phyloP scores from a whole-genome alignment of 176 grass and related monocot genomes.

The Rhynchospora pubera region DNA sequence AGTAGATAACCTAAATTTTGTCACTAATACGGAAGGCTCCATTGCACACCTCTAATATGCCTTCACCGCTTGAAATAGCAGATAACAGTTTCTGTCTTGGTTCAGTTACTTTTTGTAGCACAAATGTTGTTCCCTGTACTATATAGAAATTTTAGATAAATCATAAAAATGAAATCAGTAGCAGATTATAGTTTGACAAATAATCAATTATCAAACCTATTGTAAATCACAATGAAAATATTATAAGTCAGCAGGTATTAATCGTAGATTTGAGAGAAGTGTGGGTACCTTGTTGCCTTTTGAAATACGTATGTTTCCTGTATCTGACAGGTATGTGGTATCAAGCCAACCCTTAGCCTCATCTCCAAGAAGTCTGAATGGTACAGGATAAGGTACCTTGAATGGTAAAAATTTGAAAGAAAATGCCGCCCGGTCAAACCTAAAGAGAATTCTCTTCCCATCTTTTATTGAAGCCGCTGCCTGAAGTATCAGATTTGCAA shows the following conservation, averaged over 20 bases:
- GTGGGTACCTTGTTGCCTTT: constrained; percentile 85
- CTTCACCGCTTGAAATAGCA: constrained; percentile 49
- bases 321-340: constrained; percentile 74
- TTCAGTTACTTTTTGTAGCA: constrained; percentile 74
- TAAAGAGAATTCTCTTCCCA: constrained; percentile 80
- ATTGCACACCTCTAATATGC: constrained; percentile 44
- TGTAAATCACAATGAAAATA: background rate
- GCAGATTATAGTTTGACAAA: background rate
- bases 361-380: constrained; percentile 88
- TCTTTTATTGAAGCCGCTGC: constrained; percentile 71
- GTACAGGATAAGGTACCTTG: constrained; percentile 96
- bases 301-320: constrained; percentile 85
- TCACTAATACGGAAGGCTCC: constrained; percentile 9
- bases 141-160: constrained; percentile 51
- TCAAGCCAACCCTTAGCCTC: constrained; percentile 98
- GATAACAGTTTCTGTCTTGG: constrained; percentile 74
- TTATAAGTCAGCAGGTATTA: background rate
- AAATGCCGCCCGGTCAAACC: constrained; percentile 88
- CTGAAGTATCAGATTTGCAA: constrained; percentile 30
- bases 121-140: constrained; percentile 99
- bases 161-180: constrained; percentile 26
- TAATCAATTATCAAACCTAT: background rate
- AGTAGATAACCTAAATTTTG: background rate
- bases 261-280: background rate
- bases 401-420: constrained; percentile 92